Evolutionary conservation across 1,284 basidiomycete species (phyloP).

Genomic region (Moniliella sp.): DNA sequence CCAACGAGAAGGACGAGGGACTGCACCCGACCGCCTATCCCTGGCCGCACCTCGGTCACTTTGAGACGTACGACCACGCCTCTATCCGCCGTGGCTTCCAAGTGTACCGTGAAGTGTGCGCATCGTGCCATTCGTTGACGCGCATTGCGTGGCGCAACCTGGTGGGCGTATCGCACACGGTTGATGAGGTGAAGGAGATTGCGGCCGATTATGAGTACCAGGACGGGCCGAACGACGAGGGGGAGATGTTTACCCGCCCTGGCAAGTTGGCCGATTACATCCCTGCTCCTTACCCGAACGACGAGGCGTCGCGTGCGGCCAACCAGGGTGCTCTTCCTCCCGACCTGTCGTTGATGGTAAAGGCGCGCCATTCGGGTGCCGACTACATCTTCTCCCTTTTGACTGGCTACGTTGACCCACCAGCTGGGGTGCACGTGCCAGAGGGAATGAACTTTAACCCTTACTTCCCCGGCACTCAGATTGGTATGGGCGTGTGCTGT

Average conservation of each 20-base stretch:
- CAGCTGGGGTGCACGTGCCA: constrained; percentile 82
- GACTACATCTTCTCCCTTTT: constrained; percentile 92
- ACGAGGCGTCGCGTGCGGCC: constrained; percentile 80
- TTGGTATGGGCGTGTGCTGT: constrained; percentile 95
- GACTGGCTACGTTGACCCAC: constrained; percentile 89
- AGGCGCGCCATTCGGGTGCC: constrained; percentile 88
- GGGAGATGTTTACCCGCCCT: constrained; percentile 94
- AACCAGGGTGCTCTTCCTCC: constrained; percentile 90
- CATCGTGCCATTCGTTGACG: constrained; percentile 94
- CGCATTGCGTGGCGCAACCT: constrained; percentile 99
- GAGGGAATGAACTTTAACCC: constrained; percentile 47
- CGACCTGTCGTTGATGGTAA: constrained; percentile 87
- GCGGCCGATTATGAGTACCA: constrained; percentile 79
- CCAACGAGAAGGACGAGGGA: too few relatives aligned
- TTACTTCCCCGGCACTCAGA: constrained; percentile 43
- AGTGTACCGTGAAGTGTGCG: constrained; percentile 96
- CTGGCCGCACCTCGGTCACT: constrained; percentile 66
- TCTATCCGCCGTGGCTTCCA: constrained; percentile 86
- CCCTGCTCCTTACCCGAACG: constrained; percentile 86
- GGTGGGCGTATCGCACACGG: constrained; percentile 89
- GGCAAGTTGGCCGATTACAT: constrained; percentile 93
- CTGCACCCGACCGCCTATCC: constrained; percentile 67
- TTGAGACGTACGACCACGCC: constrained; percentile 86
- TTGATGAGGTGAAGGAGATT: constrained; percentile 70
- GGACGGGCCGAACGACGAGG: constrained; percentile 81